Evolutionary conservation across 129 eudicot genomes (phyloP).

Genomic region (Silybum marianum): DNA sequence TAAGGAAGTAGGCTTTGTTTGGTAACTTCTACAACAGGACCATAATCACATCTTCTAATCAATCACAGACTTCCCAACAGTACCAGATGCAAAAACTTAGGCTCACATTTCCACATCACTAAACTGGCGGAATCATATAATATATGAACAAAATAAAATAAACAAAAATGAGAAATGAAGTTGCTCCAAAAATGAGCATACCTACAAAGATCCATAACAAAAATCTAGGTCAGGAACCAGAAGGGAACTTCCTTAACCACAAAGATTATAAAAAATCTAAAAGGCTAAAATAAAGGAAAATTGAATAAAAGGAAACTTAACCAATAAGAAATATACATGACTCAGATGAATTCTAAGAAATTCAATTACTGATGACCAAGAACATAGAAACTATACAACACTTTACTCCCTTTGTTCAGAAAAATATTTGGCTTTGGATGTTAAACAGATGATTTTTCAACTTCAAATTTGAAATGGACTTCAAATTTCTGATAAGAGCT

Average conservation of each 20-base stretch:
- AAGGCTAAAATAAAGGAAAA: no score
- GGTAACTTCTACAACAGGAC: background rate
- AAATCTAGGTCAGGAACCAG: background rate
- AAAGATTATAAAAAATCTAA: background rate
- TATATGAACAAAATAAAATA: background rate
- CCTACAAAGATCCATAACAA: background rate
- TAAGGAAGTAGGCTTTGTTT: background rate
- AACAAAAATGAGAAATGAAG: background rate
- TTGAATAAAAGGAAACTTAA: background rate
- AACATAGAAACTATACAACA: background rate
- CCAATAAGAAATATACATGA: background rate
- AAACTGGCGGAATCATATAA: background rate
- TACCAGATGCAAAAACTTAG: background rate
- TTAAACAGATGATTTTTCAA: background rate
- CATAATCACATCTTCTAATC: background rate
- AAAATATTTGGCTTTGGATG: background rate
- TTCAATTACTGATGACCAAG: background rate
- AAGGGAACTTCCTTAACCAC: background rate
- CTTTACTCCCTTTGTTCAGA: conserved; percentile 2
- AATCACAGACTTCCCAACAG: background rate
- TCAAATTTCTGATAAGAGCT: background rate
- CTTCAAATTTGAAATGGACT: background rate
- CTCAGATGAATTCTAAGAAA: background rate
- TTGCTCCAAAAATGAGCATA: background rate
- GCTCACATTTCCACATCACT: background rate